Conservation (phyloP, 257 asterid species). For the Striga asiatica region DNA sequence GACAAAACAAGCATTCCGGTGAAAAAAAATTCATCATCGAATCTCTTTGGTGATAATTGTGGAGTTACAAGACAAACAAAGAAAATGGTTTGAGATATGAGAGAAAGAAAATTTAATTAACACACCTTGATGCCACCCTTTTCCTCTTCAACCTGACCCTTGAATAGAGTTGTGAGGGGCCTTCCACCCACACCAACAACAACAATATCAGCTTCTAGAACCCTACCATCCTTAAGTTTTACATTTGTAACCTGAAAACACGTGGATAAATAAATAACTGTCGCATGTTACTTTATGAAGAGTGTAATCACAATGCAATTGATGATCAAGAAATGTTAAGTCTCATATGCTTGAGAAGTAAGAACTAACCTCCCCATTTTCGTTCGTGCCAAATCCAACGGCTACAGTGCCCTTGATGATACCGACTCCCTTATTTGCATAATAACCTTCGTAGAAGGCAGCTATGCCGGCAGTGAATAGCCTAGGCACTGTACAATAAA, state of each 20-base stretch:
- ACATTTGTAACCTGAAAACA: constrained; percentile 70
- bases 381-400: constrained; percentile 66
- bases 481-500: constrained; percentile 86
- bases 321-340: neutral
- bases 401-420: constrained; percentile 97
- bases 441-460: constrained; percentile 82
- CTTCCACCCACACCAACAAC: constrained; percentile 93
- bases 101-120: neutral
- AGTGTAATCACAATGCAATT: neutral
- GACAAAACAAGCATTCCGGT: neutral
- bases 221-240: constrained; percentile 87
- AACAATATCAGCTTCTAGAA: constrained; percentile 83
- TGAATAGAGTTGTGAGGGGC: constrained; percentile 58
- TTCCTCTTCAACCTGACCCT: constrained; percentile 88
- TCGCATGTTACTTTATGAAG: constrained; percentile 2
- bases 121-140: constrained; percentile 93
- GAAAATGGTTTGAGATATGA: neutral
- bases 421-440: constrained; percentile 64
- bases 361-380: constrained; percentile 55
- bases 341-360: neutral
- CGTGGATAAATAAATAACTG: neutral
- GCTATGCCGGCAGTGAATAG: constrained; percentile 85
- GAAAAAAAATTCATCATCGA: too few species aligned
- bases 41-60: too few species aligned
- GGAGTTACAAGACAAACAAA: neutral